Conservation (phyloP, 805 yeast genomes). For the Cyberlindnera galapagoensis region DNA sequence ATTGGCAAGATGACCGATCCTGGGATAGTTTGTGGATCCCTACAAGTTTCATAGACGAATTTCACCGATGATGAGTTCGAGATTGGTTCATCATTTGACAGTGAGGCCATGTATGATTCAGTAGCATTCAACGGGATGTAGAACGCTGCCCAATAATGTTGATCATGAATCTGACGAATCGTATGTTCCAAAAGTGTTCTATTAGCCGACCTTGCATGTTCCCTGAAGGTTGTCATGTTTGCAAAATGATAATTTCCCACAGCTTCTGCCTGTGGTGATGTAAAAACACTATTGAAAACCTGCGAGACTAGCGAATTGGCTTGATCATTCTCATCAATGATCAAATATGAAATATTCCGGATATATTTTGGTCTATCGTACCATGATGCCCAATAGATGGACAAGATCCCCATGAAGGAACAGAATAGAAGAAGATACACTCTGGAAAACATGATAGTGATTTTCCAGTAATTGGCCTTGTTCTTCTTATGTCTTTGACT, state of each 20-base stretch:
- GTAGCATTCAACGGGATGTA: conserved; percentile 44
- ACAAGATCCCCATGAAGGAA: conserved; percentile 21
- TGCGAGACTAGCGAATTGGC: conserved; percentile 10
- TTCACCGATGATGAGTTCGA: conserved; percentile 21
- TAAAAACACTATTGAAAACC: conserved; percentile 2
- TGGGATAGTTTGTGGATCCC: conserved; percentile 38
- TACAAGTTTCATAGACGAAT: conserved; percentile 49
- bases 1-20: conserved; percentile 36
- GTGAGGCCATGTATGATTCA: conserved; percentile 15
- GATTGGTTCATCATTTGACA: conserved; percentile 7
- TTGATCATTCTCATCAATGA: conserved; percentile 19
- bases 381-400: conserved; percentile 27
- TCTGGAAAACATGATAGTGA: conserved; percentile 10
- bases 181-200: conserved; percentile 29
- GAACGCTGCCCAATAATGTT: conserved; percentile 53
- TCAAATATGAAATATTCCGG: conserved; percentile 13
- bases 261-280: conserved; percentile 4
- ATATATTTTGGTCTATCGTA: conserved; percentile 14
- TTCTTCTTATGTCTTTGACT: conserved; percentile 12
- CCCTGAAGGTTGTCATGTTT: conserved; percentile 2
- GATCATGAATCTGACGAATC: conserved; percentile 38
- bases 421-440: conserved; percentile 17
- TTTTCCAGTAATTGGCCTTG: conserved; percentile 8
- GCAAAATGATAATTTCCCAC: conserved; percentile 16
- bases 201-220: conserved; percentile 6